Evolutionary conservation across 352 stramenopile genomes (phyloP), one percentile per base, ranked within the genome.

Genomic region (Phytophthora pseudosyringae): DNA sequence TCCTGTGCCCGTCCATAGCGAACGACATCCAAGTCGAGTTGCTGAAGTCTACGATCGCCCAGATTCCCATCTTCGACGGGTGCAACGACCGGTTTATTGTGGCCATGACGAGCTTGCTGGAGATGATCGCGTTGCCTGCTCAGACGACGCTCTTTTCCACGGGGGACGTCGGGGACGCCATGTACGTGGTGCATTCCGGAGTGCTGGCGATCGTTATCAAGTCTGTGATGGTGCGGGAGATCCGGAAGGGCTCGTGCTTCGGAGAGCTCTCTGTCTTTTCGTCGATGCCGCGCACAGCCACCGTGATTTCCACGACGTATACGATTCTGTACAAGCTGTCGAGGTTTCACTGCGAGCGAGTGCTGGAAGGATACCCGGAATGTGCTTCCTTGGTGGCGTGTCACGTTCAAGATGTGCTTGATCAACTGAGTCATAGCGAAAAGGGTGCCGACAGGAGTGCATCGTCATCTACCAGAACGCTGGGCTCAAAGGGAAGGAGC

Each of bases 1-100:
- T 91, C 0, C 36, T 93, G n/a, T 93, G 85, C 36, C 78, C 83
- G 4, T 93, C 85, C 1, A 90, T 92, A 26, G 72, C 79, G 7
- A 89, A 79, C 3, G 83, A 93, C 36, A 89, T 91, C 28, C 84
- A 90, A 51, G 80, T 91, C 10, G 80, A 90, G 26, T 67, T 93
- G 2, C 55, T 91, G 31, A 85, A 87, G 51, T 64, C 65, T 0
- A 89, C 70, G 0, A 74, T 93, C 7, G 60, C 71, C 1, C 52
- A 58, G 33, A 83, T 93, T 11, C 74, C 85, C 1, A 54, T 93
- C 10, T 91, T 93, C 15, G 63, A 71, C n/a, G 80, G 70, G 0
- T 93, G 85, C 45, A 75, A 46, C 2, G 75, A 87, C 3, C 62
- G 67, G n/a, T 93, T 93, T 35, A 66, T 89, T 1, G 51, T 81